Evolutionary conservation across 805 yeast species (phyloP), one percentile per base, ranked within the genome.

Genomic region (Wickerhamiella galacta): DNA sequence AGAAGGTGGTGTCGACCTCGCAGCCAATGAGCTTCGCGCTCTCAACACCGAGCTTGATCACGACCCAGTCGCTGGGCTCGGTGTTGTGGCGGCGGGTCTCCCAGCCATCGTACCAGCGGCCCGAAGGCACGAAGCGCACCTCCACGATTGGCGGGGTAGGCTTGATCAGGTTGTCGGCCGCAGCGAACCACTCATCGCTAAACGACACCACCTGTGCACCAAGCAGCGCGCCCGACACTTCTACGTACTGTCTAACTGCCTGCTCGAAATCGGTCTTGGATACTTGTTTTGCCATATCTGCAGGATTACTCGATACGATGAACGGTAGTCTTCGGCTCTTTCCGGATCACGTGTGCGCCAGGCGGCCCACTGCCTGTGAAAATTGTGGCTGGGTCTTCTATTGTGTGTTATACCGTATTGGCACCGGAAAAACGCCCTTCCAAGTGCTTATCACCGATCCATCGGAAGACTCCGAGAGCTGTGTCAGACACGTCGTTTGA

Each of bases 101-200:
- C 96, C 96, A 87, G 16, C 98, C 98, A 45, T 87, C 98, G 52
- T 81, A 87, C 95, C 95, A 87, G 3, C 94, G 94, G 32, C 96
- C 96, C 3, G 85, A 69, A 38, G 68, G 77, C 2, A 75, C 70
- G 54, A 82, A 85, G 46, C 68, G 65, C 19, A 83, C 76, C 46
- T 82, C 93, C 48, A 92, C 63, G 36, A 81, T 68, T 2, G 95
- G 93, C 3, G 75, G 66, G 29, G 64, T 66, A 24, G 94, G 85
- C 49, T 79, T 74, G 52, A 83, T 73, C 47, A 87, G 64, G 57
- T 87, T 87, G 20, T 65, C 70, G 4, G 96, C 96, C 27, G 72
- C 87, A 1, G 95, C 96, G 58, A 87, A 87, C 90, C 92, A 87
- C 57, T 87, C 93, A 52, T 87, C 94, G 25, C 90, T 75, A 46